Evolutionary conservation across 129 eudicot species (phyloP), one percentile per base, ranked within the genome.

Genomic region (Arctium minus): DNA sequence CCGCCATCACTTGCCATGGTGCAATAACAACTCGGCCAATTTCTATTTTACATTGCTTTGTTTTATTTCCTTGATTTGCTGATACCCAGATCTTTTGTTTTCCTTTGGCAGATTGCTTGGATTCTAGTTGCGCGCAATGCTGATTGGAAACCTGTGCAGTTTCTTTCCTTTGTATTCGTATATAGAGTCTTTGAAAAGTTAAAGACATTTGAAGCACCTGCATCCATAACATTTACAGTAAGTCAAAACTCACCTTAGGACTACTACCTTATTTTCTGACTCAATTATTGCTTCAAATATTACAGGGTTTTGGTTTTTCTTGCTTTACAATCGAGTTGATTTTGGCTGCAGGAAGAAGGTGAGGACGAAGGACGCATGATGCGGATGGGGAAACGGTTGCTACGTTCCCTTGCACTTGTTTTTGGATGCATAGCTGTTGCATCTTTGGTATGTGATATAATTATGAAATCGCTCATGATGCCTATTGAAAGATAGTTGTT

Each of bases 161-260:
- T 92, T 87, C 71, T 96, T 68, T 83, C 91, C n/a, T 84, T 89
- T 79, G 94, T 73, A 3, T 96, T 87, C 38, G 94, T 93, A 7
- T 93, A 96, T 84, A 92, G 99, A 81, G 84, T 96, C 67, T 96
- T 93, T 48, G 98, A 93, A 73, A 96, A 96, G 92, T 82, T 96
- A 75, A 92, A 90, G 84, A 72, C 94, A 72, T 89, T 60, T 40
- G 99, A 96, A 81, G 85, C 99, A 72, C 86, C 91, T 31, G 89
- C 76, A 71, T 70, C 94, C 75, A 83, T 97, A 74, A 85, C 94
- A 36, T 89, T 85, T 82, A 85, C 90, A 5, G 99, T 96, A 85
- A 88, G 95, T 85, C 53, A n/a, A 83, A 50, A 11, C 40, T 69
- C 78, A 8, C 32, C n/a, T 60, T 44, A 56, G 53, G 44, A 39